These are phyloP conservation scores for Colletotrichum tabaci DNA, from an alignment of 2,329 filamentous ascomycete genomes.

Conservation along the genomic window DNA sequence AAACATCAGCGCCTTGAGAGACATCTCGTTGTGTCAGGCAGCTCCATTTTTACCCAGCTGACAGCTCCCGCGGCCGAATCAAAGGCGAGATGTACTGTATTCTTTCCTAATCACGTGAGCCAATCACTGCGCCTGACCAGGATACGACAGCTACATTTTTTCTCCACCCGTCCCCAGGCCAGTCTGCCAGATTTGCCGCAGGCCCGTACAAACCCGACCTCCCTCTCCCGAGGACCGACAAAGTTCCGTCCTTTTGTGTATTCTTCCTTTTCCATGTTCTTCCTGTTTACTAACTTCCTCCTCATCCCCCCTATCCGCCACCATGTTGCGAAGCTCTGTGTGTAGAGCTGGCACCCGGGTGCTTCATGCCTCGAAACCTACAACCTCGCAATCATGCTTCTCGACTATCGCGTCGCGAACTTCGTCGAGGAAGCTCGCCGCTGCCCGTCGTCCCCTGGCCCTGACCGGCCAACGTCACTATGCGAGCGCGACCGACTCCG, in stretches of 20 bases:
- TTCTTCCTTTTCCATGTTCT: slow-evolving; percentile 28
- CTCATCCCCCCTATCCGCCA: slow-evolving; percentile 43
- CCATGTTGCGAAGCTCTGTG: slow-evolving; percentile 81
- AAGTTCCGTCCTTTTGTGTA: slow-evolving; percentile 19
- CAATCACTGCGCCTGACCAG: slow-evolving; percentile 21
- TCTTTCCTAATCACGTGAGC: slow-evolving; percentile 4
- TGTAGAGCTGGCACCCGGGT: slow-evolving; percentile 77
- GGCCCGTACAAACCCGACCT: slow-evolving; percentile 39
- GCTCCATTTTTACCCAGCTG: slow-evolving; percentile 18
- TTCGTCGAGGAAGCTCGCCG: slow-evolving; percentile 61
- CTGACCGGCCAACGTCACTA: slow-evolving; percentile 66
- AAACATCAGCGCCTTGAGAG: background rate
- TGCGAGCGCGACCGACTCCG: slow-evolving; percentile 68
- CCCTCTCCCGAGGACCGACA: slow-evolving; percentile 38
- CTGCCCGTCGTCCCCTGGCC: slow-evolving; percentile 66
- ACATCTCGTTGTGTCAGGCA: background rate
- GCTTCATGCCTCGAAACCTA: slow-evolving; percentile 67
- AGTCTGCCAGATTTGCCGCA: slow-evolving; percentile 31
- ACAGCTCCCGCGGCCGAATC: slow-evolving; percentile 8
- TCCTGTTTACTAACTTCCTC: slow-evolving; percentile 11
- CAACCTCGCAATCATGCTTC: slow-evolving; percentile 57
- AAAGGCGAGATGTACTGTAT: background rate
- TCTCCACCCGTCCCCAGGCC: slow-evolving; percentile 29
- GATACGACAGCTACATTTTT: slow-evolving; percentile 29
- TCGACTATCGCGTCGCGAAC: slow-evolving; percentile 57